phyloP scores from a whole-genome alignment of 2,329 filamentous ascomycete species.

The Orbilia oligospora region DNA sequence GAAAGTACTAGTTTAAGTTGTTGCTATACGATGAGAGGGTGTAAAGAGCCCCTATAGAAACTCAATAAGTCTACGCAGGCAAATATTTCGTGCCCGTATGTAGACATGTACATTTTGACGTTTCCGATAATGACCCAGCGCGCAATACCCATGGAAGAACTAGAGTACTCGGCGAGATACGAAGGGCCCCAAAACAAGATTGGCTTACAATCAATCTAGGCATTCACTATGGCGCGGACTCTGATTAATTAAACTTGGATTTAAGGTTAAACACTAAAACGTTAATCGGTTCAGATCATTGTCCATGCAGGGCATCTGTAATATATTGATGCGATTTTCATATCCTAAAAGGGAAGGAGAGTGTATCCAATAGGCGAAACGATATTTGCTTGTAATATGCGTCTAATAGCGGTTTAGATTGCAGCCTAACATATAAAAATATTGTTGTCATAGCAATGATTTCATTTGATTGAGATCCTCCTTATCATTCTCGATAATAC shows the following conservation, averaged over 20 bases:
- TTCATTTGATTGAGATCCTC: not conserved
- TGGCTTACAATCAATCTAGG: not conserved
- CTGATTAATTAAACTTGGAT: too few relatives aligned
- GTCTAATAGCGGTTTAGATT: constrained; percentile 1
- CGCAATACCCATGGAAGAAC: too few relatives aligned
- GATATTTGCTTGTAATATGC: not conserved
- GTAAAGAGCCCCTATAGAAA: too few relatives aligned
- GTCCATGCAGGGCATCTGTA: not conserved
- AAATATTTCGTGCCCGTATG: too few relatives aligned
- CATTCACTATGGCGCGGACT: too few relatives aligned
- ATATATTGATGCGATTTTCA: not conserved
- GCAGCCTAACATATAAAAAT: constrained; percentile 3
- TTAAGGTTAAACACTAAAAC: not conserved
- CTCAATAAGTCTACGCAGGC: too few relatives aligned
- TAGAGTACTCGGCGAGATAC: not conserved
- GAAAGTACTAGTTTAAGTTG: too few relatives aligned
- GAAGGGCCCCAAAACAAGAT: not conserved
- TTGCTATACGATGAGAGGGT: too few relatives aligned
- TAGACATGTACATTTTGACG: too few relatives aligned
- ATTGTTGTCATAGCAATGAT: not conserved
- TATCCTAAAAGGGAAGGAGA: constrained; percentile 20
- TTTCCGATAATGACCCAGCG: too few relatives aligned
- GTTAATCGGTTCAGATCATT: not conserved
- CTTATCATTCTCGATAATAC: not conserved
- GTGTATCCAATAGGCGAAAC: not conserved